phyloP scores from a whole-genome alignment of 2,329 filamentous ascomycete species.

The Sporothrix euskadiensis region DNA sequence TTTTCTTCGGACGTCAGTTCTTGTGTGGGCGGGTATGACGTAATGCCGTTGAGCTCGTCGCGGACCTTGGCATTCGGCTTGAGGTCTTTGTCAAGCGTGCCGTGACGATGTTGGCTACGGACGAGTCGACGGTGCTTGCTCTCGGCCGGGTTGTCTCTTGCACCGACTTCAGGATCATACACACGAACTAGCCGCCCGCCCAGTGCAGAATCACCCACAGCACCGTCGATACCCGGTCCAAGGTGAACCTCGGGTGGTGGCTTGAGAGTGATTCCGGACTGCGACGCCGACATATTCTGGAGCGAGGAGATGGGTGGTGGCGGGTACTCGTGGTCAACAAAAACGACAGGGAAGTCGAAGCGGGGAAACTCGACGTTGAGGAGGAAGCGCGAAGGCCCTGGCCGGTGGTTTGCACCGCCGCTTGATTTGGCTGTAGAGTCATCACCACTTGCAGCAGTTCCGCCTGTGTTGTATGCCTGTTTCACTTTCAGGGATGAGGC shows the following conservation, averaged over 20 bases:
- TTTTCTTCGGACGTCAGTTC: slow-evolving; percentile 86
- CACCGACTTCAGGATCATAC: slow-evolving; percentile 90
- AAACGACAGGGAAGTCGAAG: slow-evolving; percentile 94
- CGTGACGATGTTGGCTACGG: slow-evolving; percentile 83
- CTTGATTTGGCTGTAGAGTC: slow-evolving; percentile 41
- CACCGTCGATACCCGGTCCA: slow-evolving; percentile 71
- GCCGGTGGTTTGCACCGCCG: slow-evolving; percentile 41
- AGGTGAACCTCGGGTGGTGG: slow-evolving; percentile 85
- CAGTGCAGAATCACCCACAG: slow-evolving; percentile 48
- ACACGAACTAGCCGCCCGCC: slow-evolving; percentile 73
- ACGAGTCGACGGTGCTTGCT: slow-evolving; percentile 91
- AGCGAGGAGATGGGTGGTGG: slow-evolving; percentile 79
- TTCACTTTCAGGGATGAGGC: slow-evolving; percentile 60
- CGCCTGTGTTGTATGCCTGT: slow-evolving; percentile 44
- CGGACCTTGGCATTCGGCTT: slow-evolving; percentile 95
- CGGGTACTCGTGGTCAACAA: slow-evolving; percentile 89
- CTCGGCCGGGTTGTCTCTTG: slow-evolving; percentile 89
- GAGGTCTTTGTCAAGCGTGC: slow-evolving; percentile 90
- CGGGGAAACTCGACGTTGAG: slow-evolving; percentile 89
- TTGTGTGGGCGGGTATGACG: slow-evolving; percentile 91
- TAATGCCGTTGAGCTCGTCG: slow-evolving; percentile 87
- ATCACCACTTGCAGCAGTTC: slow-evolving; percentile 38
- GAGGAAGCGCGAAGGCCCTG: slow-evolving; percentile 64
- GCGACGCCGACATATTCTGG: slow-evolving; percentile 61
- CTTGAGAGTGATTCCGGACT: slow-evolving; percentile 70